Conservation (phyloP, 139 green algal species). For the Cymbomonas tetramitiformis region DNA sequence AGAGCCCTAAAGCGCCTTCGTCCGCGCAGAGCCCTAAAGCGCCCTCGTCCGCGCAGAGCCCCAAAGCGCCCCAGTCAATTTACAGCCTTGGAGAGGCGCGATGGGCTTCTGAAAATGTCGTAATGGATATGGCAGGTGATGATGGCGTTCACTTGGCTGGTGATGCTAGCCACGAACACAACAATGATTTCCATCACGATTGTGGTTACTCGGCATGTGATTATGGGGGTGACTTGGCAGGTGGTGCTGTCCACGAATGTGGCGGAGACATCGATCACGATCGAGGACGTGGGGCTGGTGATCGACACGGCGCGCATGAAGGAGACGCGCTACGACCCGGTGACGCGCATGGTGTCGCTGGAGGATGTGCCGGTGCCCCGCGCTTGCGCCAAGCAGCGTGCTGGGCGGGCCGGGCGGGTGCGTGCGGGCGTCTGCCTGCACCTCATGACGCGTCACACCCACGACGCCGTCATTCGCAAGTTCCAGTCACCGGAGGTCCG, state of each 20-base stretch:
- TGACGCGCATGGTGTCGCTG: background rate
- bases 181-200: too few species aligned
- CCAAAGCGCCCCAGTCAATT: too few species aligned
- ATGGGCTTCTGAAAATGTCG: too few species aligned
- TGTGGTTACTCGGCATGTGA: too few species aligned
- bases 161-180: too few species aligned
- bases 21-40: too few species aligned
- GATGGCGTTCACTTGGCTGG: too few species aligned
- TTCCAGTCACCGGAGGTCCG: constrained; percentile 48
- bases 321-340: constrained; percentile 13
- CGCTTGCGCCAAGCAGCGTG: constrained; percentile 25
- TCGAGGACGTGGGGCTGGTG: constrained; percentile 35
- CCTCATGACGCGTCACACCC: constrained; percentile 12
- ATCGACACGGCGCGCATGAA: constrained; percentile 36
- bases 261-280: constrained; percentile 44
- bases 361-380: constrained; percentile 21
- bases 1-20: too few species aligned
- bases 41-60: too few species aligned
- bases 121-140: too few species aligned
- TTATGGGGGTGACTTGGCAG: too few species aligned
- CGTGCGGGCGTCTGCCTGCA: constrained; percentile 33
- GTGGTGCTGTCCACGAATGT: constrained; percentile 45
- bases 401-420: constrained; percentile 30
- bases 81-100: too few species aligned
- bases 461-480: constrained; percentile 12